Evolutionary conservation across 139 green algal species (phyloP), one percentile per base, ranked within the genome.

Genomic region (Chlamydomonas applanata): DNA sequence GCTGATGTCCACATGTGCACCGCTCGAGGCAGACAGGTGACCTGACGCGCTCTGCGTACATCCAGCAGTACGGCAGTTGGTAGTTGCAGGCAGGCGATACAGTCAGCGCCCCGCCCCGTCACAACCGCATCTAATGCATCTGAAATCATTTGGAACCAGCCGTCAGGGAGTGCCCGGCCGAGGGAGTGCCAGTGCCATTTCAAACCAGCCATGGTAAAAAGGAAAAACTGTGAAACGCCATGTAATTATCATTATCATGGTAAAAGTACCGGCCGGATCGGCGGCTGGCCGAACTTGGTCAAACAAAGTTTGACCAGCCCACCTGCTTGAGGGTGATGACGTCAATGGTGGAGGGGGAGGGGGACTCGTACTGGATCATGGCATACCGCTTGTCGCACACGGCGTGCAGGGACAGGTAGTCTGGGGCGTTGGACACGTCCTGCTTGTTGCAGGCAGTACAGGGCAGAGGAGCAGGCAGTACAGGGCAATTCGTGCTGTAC

Each of bases 351-450:
- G 49, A 46, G 52, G 69, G 69, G 25, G 34, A 54, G 4, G 46
- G 46, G 4, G 69, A 74, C 53, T 74, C 69, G 69, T 54, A 66
- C 49, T 74, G 69, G 30, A 49, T 30, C 44, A 67, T 32, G 53
- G 52, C 32, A 29, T 36, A 65, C 16, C 45, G 4, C 44, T 66
- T 65, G 52, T 61, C 53, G 53, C 14, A 61, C 20, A 61, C 22
- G 14, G 53, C 11, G 30, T 74, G 69, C 16, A 74, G 16, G 69
- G 52, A 67, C 44, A 34, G 27, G 69, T 63, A 66, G 69, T 74
- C 69, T 9, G 69, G 49, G 69, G 65, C 54, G 52, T 29, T 2
- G 49, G 49, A 67, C 3, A 74, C 34, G 30, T 67, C 69, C 60
- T 68, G 60, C 60, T 32, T 19, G 60, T 14, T 36, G 40, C 32